Evolutionary conservation across 2,329 filamentous ascomycete genomes (phyloP), one percentile per base, ranked within the genome.

Genomic region (Arthrobotrys entomopaga): DNA sequence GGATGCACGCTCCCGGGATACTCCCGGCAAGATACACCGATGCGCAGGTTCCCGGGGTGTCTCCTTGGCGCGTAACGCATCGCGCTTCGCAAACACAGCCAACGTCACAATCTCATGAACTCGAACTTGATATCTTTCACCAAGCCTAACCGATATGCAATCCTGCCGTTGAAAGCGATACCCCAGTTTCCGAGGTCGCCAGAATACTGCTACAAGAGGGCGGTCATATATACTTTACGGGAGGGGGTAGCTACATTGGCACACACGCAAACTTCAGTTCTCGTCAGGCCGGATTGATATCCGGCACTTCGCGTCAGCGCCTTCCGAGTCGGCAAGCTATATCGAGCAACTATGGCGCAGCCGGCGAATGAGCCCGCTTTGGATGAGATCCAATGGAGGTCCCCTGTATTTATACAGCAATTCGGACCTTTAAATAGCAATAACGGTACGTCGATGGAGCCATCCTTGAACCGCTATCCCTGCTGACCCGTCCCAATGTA

Each of bases 361-460:
- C 22, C 57, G 26, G 43, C 70, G 13, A 48, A n/a, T 13, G 85
- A 86, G 0, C 83, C 84, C 1, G 85, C 86, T 5, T 83, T 89
- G 73, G 88, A 90, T 80, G 88, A 90, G 82, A 89, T 89, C 74
- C 87, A 88, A 83, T 90, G 88, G 88, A 84, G 84, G 72, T 84
- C 85, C 42, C 86, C 86, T 19, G 81, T 81, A 56, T 82, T 83
- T 49, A 82, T 85, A 52, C 82, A 83, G 56, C 80, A 81, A 52
- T 85, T 87, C 83, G 85, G 84, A 75, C 85, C 87, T 79, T 84
- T 90, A 59, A 88, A 90, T 81, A 86, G 84, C 77, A 90, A 90
- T 56, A 79, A 80, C 53, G 75, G 78, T 78, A 72, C 16, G 49
- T 19, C n/a, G n/a, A 11, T 22, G 50, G 29, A 22, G 19, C 34